These are phyloP conservation scores for Monilinia vaccinii-corymbosi DNA, from an alignment of 2,329 filamentous ascomycete genomes.

Conservation along the genomic window DNA sequence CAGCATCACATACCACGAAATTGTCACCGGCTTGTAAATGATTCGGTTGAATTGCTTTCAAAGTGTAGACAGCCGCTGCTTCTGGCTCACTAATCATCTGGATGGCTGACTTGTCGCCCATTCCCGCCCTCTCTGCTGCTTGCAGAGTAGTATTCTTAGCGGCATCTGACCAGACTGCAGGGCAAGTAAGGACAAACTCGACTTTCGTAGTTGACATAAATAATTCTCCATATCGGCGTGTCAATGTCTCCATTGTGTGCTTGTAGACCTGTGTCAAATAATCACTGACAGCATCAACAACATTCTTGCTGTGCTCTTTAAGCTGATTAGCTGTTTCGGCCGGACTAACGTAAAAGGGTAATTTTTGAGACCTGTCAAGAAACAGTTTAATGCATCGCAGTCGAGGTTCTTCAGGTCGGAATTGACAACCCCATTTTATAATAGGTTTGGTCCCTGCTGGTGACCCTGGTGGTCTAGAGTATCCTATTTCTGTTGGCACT, in stretches of 20 bases:
- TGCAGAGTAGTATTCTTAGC: conserved; percentile 77
- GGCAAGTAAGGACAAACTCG: conserved; percentile 72
- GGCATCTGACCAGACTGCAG: conserved; percentile 76
- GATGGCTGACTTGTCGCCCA: conserved; percentile 61
- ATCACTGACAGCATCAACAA: conserved; percentile 70
- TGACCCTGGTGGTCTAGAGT: conserved; percentile 38
- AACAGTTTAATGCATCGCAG: conserved; percentile 79
- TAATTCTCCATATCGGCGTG: conserved; percentile 63
- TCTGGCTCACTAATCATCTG: conserved; percentile 77
- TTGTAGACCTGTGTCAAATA: conserved; percentile 68
- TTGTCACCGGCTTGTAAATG: conserved; percentile 58
- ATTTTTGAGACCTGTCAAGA: conserved; percentile 69
- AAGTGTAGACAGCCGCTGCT: conserved; percentile 69
- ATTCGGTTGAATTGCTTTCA: conserved; percentile 71
- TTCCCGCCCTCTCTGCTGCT: conserved; percentile 69
- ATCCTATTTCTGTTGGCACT: conserved; percentile 67
- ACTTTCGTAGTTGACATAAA: conserved; percentile 71
- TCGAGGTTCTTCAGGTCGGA: conserved; percentile 66
- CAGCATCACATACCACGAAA: conserved; percentile 48
- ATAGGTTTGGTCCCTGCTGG: conserved; percentile 36
- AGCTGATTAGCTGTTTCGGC: conserved; percentile 69
- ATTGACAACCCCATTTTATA: conserved; percentile 74
- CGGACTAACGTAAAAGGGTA: conserved; percentile 72
- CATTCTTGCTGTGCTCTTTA: conserved; percentile 65
- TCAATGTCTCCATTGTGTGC: conserved; percentile 72